These are phyloP conservation scores for Tulasnella sp. DNA, from an alignment of 768 basidiomycete genomes.

Conservation along the genomic window DNA sequence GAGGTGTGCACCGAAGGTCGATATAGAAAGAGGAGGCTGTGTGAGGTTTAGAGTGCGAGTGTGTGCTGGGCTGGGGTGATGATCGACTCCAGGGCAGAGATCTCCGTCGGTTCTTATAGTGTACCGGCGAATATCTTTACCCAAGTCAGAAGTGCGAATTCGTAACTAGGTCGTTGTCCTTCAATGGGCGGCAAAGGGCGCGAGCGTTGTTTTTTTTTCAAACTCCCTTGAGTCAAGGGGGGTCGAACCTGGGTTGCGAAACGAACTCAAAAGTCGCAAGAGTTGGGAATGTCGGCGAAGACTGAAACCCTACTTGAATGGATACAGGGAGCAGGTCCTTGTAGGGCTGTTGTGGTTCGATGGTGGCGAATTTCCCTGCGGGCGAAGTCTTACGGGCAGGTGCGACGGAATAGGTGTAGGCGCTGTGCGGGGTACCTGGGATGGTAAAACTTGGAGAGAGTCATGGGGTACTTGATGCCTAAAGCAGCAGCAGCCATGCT, in stretches of 20 bases:
- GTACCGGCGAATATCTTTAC: background rate
- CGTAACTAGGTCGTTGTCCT: background rate
- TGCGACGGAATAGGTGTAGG: background rate
- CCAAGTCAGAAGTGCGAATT: background rate
- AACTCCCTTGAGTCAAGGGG: background rate
- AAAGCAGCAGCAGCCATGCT: background rate
- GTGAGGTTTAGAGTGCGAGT: background rate
- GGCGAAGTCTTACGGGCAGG: background rate
- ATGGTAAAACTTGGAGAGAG: background rate
- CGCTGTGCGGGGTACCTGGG: background rate
- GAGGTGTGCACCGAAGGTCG: background rate
- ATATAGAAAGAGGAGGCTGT: background rate
- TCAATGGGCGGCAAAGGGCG: background rate
- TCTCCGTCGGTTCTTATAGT: slow-evolving; percentile 2
- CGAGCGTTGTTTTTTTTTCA: background rate
- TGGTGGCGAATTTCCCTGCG: slow-evolving; percentile 8
- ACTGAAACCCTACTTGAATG: background rate
- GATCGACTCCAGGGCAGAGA: slow-evolving; percentile 6
- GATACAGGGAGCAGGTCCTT: background rate
- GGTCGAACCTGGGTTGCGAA: background rate
- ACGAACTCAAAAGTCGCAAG: background rate
- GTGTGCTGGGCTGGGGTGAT: background rate
- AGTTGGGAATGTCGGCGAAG: background rate
- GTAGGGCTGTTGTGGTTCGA: background rate
- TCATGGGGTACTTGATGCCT: slow-evolving; percentile 1